These are phyloP conservation scores for Daedaleopsis nitida DNA, from an alignment of 768 basidiomycete genomes.

Conservation along the genomic window DNA sequence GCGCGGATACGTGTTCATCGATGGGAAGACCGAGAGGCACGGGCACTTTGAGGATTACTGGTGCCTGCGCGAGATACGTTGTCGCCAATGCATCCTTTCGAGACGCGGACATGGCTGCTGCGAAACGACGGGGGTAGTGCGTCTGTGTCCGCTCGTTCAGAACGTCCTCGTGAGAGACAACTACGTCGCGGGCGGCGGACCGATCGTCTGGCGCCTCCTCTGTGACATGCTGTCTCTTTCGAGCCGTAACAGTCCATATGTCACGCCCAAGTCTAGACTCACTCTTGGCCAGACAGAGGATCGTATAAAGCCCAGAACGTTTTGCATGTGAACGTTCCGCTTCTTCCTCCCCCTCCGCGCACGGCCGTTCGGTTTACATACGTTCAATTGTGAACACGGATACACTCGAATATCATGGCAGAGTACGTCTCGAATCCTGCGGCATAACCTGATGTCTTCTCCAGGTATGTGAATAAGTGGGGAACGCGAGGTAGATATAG, in stretches of 20 bases:
- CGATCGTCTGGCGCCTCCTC: not conserved
- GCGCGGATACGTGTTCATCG: not conserved
- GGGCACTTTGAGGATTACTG: not conserved
- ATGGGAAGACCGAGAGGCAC: not conserved
- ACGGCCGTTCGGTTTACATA: not conserved
- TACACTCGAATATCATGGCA: not conserved
- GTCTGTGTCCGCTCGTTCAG: too few species aligned
- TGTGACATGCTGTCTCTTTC: not conserved
- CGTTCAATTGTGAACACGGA: not conserved
- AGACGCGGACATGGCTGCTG: too few species aligned
- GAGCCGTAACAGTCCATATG: constrained; percentile 1
- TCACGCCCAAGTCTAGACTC: constrained; percentile 14
- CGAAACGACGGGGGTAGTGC: too few species aligned
- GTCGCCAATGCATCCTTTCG: too few species aligned
- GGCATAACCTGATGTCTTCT: not conserved
- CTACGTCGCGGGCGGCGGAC: not conserved
- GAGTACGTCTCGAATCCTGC: not conserved
- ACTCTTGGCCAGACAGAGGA: not conserved
- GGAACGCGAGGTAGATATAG: constrained; percentile 6
- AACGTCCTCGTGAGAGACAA: too few species aligned
- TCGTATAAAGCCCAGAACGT: not conserved
- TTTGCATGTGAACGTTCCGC: not conserved
- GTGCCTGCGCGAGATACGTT: too few species aligned
- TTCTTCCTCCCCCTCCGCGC: not conserved
- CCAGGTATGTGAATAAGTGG: not conserved